Conservation (phyloP, 2,329 filamentous ascomycete species). For the Sclerotinia glacialis region DNA sequence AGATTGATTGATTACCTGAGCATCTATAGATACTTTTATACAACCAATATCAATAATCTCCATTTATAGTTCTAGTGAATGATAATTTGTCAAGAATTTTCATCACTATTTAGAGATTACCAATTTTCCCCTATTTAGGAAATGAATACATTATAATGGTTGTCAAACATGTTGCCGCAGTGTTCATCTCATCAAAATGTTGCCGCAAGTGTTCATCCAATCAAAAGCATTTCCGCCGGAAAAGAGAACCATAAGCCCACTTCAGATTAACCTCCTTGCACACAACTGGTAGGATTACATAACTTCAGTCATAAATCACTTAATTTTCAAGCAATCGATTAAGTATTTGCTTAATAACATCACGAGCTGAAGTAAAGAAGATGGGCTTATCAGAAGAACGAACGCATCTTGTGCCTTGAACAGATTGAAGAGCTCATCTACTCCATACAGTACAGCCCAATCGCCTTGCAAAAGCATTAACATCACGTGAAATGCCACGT, state of each 20-base stretch:
- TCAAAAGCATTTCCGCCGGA: background rate
- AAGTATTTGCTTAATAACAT: too few relatives aligned
- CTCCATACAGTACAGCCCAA: background rate
- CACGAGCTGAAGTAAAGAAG: too few relatives aligned
- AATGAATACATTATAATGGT: background rate
- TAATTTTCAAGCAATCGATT: too few relatives aligned
- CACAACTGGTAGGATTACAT: background rate
- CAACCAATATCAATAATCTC: background rate
- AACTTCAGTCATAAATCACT: too few relatives aligned
- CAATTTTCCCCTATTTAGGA: background rate
- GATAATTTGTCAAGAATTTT: background rate
- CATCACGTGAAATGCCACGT: conserved; percentile 14
- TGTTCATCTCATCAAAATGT: background rate
- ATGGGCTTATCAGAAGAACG: background rate
- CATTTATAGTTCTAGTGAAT: too few relatives aligned
- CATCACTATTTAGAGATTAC: background rate
- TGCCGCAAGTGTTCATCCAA: background rate
- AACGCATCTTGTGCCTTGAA: background rate
- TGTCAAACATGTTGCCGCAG: background rate
- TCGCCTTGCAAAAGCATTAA: background rate
- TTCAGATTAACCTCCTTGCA: background rate
- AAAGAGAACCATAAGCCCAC: background rate
- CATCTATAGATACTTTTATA: too few relatives aligned
- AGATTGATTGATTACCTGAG: too few relatives aligned
- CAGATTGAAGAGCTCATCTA: background rate